Evolutionary conservation across 164 flowering plant genomes (phyloP).

Genomic region (Tinospora cordifolia): DNA sequence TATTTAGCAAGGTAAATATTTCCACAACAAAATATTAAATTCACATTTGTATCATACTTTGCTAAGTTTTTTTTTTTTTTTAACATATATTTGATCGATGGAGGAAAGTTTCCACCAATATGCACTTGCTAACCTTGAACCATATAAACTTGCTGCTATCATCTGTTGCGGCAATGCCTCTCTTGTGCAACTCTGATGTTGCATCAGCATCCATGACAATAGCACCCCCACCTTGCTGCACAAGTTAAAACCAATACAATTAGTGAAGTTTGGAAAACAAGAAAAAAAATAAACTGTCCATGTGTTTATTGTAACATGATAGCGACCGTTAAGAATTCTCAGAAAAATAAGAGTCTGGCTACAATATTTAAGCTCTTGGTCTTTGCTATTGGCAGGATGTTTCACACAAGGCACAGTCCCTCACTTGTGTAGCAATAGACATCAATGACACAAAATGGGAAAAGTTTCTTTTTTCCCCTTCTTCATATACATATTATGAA

Average conservation of each 20-base stretch:
- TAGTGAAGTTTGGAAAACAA: background rate
- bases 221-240: slow-evolving; percentile 73
- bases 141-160: slow-evolving; percentile 74
- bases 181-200: slow-evolving; percentile 63
- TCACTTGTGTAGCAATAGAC: background rate
- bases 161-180: slow-evolving; percentile 61
- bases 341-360: background rate
- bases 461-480: background rate
- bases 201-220: slow-evolving; percentile 96
- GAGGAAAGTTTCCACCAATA: background rate
- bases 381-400: background rate
- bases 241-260: background rate
- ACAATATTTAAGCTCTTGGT: background rate
- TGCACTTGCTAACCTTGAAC: slow-evolving; percentile 50
- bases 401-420: background rate
- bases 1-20: background rate
- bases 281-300: background rate
- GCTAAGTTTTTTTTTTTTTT: no score
- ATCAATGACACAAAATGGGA: background rate
- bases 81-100: background rate
- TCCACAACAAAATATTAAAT: background rate
- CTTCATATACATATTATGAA: background rate
- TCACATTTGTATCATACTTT: background rate
- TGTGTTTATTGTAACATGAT: background rate
- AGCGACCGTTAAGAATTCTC: background rate